Evolutionary conservation across 176 grass and related monocot species (phyloP).

Genomic region (Triticum timopheevii): DNA sequence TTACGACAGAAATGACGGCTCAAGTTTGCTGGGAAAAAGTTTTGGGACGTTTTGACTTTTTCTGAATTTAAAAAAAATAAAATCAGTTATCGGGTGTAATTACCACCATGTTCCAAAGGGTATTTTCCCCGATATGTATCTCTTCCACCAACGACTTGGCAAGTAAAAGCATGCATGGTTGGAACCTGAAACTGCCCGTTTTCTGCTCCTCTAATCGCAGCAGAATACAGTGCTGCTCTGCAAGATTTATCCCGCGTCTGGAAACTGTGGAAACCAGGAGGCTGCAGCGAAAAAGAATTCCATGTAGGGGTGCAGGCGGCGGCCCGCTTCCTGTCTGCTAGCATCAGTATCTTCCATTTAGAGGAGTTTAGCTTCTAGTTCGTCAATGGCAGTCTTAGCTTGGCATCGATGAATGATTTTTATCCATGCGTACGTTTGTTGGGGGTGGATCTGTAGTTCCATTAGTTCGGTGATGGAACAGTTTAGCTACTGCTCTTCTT

Average conservation of each 20-base stretch:
- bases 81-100: too few species aligned
- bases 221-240: background rate
- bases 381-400: constrained; percentile 12
- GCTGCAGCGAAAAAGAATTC: background rate
- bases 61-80: too few species aligned
- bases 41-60: too few species aligned
- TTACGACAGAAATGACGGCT: too few species aligned
- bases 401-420: constrained; percentile 3
- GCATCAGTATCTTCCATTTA: background rate
- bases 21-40: too few species aligned
- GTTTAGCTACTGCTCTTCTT: constrained; percentile 76
- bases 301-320: background rate
- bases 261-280: background rate
- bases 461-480: constrained; percentile 72
- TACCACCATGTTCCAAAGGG: too few species aligned
- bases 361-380: constrained; percentile 2
- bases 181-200: background rate
- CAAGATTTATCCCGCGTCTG: background rate
- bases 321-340: background rate
- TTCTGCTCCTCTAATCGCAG: background rate
- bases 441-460: constrained; percentile 35
- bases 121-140: background rate
- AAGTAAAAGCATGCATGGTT: constrained; percentile 12
- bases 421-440: constrained; percentile 10
- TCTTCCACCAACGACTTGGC: background rate